Base-by-base conservation (phyloP, 2,329 filamentous ascomycete genomes). In the Fusarium staphyleae region DNA sequence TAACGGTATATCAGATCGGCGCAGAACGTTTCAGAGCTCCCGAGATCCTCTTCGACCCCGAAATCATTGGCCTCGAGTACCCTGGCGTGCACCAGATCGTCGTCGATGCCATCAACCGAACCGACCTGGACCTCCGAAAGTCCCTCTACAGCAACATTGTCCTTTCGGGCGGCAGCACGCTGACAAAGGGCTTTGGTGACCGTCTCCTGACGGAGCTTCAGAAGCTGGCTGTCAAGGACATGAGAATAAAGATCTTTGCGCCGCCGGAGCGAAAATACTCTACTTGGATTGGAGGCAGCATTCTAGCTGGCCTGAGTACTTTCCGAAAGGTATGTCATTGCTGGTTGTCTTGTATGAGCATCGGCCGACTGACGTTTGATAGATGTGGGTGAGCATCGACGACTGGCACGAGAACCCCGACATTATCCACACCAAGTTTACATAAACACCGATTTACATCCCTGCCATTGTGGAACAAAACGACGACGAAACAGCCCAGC, bases 331-430 rank as follows among this genome's bases (percentile, higher is more conserved):
- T 95, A 75, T 73, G 82, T 72, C 10, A 14, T 26, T 12, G 12
- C 34, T 11, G 19, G 3, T 18, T 30, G 7, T 12, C 12, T 16
- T 13, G 35, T 12, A 36, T 22, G 19, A 22, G n/a, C 37, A 13
- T 22, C 26, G 22, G 9, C 22, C 18, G 13, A 28, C 66, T 69
- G 46, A 69, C 49, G 34, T 37, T 12, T 30, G 48, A 45, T 72
- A 96, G 93, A 99, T 99, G 95, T 98, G 95, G 92, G 95, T 99
- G 70, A 96, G 92, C 77, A 93, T 96, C 72, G 95, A 98, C 72
- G 95, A 99, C 80, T 99, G 95, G 95, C 95, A 99, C 74, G 95
- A 99, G 82, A 96, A 99, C 72, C 95, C 95, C 14, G 93, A 99
- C 71, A 95, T 99, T 69, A 98, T 99, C 72, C 93, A 98, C 77